A percentile compares a stretch with the other conserved stretches of the same genome.
These are phyloP conservation scores for Phytophthora parvispora DNA, from an alignment of 352 stramenopile genomes.

Conservation along the genomic window DNA sequence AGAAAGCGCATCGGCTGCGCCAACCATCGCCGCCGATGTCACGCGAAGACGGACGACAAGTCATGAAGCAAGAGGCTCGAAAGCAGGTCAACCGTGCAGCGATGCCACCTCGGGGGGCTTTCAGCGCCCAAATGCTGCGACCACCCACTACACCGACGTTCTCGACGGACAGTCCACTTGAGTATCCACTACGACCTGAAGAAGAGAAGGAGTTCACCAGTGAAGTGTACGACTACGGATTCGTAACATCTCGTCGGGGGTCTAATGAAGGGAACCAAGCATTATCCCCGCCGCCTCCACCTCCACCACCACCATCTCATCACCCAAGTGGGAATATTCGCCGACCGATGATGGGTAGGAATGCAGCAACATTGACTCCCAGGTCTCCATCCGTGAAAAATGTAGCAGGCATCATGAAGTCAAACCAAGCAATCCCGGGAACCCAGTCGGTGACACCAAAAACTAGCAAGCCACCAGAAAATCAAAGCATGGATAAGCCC, in stretches of 20 bases:
- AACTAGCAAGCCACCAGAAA: conserved; percentile 1
- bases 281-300: conserved; percentile 29
- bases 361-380: not conserved
- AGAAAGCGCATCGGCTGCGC: conserved; percentile 21
- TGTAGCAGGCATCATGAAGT: not conserved
- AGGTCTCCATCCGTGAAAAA: not conserved
- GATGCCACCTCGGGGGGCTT: conserved; percentile 43
- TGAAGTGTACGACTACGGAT: conserved; percentile 11
- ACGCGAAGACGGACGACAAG: not conserved
- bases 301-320: conserved; percentile 13
- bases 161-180: conserved; percentile 14
- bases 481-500: conserved; percentile 18
- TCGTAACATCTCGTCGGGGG: conserved; percentile 16
- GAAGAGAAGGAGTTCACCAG: conserved; percentile 11
- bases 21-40: conserved; percentile 17
- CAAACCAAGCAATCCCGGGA: conserved; percentile 5
- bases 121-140: conserved; percentile 48
- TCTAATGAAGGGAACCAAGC: conserved; percentile 21
- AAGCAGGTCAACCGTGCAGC: conserved; percentile 1
- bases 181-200: not conserved
- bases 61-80: conserved; percentile 1
- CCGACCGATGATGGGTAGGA: conserved; percentile 2
- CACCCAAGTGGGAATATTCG: not conserved
- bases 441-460: not conserved
- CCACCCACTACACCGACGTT: conserved; percentile 25